Base-by-base conservation (phyloP, 2,329 filamentous ascomycete species). In the Arthrobotrys iridis region DNA sequence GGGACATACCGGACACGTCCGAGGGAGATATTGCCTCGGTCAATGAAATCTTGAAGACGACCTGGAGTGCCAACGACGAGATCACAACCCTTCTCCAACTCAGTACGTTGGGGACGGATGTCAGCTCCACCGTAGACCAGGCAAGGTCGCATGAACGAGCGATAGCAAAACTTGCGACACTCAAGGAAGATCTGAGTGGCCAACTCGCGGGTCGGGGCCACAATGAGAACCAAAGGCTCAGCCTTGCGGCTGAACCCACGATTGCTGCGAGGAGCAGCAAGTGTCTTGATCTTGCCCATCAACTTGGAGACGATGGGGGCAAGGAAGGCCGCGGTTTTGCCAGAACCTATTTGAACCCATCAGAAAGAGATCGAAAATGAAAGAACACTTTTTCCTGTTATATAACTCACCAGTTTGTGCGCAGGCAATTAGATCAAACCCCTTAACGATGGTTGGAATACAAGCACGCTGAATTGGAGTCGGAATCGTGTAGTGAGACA, bases 101-200 rank as follows among this genome's bases (percentile, higher is more conserved):
- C 90, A 4, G 86, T 83, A 3, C 89, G 85, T 82, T 97, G 93
- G 10, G 90, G 86, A 1, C 82, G 82, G n/a, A 88, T 80, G 0
- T 92, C 91, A 4, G 89, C 89, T 77, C 95, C 95, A 57, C 95
- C 95, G 78, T 98, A 99, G 28, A 91, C 85, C 45, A 96, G 93
- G 78, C 91, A 93, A 22, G 95, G 94, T 41, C 95, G 93, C 70
- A 99, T 86, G 92, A 96, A 97, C 2, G 92, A 93, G 0, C 95
- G 90, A 80, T 99, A 99, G 81, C 93, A 97, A 55, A 98, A 88
- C 79, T 94, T 93, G 77, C 95, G 91, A 24, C 92, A 90, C 81
- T 98, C 94, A 77, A 97, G 93, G 83, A 97, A 98, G 78, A 98
- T 97, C 81, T 99, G 95, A 1, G 93, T 91, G 0, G 93, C 93